Evolutionary conservation across 2,329 filamentous ascomycete genomes (phyloP).

Genomic region (Ceratocystis smalleyi): DNA sequence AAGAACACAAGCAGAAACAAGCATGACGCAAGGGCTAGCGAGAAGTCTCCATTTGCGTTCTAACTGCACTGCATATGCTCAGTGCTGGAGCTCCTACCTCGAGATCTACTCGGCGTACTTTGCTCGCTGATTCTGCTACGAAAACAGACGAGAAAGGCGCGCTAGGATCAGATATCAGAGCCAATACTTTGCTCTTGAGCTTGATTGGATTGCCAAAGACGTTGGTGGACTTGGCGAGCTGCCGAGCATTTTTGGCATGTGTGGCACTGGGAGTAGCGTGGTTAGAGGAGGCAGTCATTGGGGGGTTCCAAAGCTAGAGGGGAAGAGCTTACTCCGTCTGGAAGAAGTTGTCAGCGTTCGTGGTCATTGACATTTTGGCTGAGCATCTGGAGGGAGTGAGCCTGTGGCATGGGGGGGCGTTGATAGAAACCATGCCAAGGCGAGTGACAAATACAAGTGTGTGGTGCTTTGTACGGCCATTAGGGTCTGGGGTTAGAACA

Average conservation of each 20-base stretch:
- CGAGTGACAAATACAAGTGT: too few species aligned
- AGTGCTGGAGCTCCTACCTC: conserved; percentile 39
- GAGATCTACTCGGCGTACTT: conserved; percentile 55
- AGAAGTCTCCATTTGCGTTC: too few species aligned
- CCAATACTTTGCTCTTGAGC: conserved; percentile 75
- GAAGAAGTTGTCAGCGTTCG: conserved; percentile 72
- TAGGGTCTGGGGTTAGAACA: too few species aligned
- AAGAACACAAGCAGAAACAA: neutral
- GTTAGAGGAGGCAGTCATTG: neutral
- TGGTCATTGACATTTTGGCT: conserved; percentile 28
- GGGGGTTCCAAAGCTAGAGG: neutral
- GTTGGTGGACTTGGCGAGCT: conserved; percentile 57
- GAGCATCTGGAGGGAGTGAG: neutral
- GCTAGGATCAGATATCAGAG: conserved; percentile 51
- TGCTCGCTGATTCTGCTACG: conserved; percentile 76
- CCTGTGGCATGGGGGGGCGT: neutral
- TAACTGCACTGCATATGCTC: too few species aligned
- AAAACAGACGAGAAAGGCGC: conserved; percentile 46
- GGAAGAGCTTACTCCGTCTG: conserved; percentile 61
- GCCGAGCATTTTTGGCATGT: conserved; percentile 38
- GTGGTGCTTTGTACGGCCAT: too few species aligned
- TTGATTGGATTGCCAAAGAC: conserved; percentile 66
- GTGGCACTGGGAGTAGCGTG: conserved; percentile 29
- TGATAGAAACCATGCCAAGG: too few species aligned
- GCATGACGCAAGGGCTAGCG: too few species aligned